A percentile compares a stretch with the other conserved stretches of the same genome.
phyloP scores from a whole-genome alignment of 2,329 filamentous ascomycete genomes.

The Ophiostoma quercus region DNA sequence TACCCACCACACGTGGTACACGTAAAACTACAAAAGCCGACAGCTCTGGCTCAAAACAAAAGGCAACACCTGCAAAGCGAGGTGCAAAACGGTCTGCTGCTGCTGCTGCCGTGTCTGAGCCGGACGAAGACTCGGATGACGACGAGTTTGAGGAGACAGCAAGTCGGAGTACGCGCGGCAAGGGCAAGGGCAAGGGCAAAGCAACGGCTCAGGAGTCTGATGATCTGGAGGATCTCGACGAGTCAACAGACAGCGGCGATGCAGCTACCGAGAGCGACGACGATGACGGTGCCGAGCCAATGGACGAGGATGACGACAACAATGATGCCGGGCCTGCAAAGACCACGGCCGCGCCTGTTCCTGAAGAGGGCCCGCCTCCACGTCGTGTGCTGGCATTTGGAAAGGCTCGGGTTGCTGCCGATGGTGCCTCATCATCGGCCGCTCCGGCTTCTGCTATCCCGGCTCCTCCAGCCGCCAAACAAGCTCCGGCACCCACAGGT shows the following conservation, averaged over 20 bases:
- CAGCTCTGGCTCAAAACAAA: conserved; percentile 18
- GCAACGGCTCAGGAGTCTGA: neutral
- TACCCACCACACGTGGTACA: neutral
- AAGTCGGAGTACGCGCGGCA: neutral
- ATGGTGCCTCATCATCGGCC: neutral
- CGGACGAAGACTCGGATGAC: conserved; percentile 38
- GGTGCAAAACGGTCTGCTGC: conserved; percentile 31
- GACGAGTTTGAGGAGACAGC: conserved; percentile 41
- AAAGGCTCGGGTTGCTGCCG: conserved; percentile 5
- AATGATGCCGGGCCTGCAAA: neutral
- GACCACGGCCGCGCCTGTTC: conserved; percentile 1
- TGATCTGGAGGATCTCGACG: conserved; percentile 29
- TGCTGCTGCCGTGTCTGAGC: conserved; percentile 39
- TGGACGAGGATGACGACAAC: conserved; percentile 22
- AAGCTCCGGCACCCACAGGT: conserved; percentile 22
- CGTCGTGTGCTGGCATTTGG: conserved; percentile 28
- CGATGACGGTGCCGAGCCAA: conserved; percentile 32
- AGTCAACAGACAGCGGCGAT: conserved; percentile 37
- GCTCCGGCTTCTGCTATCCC: neutral
- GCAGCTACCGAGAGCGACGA: conserved; percentile 43
- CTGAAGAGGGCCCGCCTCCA: conserved; percentile 29
- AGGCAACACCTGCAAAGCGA: conserved; percentile 30
- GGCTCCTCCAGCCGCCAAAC: conserved; percentile 27
- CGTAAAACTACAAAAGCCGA: conserved; percentile 7
- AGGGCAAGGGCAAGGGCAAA: conserved; percentile 6